phyloP scores from a whole-genome alignment of 129 eudicot species.

The Artemisia annua region DNA sequence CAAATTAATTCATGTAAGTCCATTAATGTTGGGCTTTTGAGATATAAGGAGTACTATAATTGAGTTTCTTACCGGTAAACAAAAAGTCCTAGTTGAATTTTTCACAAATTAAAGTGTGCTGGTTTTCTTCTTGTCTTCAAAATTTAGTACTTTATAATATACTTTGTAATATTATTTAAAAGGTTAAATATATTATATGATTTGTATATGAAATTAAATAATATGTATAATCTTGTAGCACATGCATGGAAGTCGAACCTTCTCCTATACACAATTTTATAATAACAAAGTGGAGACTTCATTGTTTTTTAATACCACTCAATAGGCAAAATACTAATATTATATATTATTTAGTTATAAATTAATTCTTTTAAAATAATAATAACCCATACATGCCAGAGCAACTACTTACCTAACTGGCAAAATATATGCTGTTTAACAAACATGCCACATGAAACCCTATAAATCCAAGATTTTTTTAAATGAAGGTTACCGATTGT shows the following conservation, averaged over 20 bases:
- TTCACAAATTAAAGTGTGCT: too few species aligned
- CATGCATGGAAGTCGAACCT: slow-evolving; percentile 43
- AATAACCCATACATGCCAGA: slow-evolving; percentile 35
- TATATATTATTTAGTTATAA: not conserved
- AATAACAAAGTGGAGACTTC: slow-evolving; percentile 33
- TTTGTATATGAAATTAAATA: slow-evolving; percentile 4
- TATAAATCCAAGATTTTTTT: slow-evolving; percentile 15
- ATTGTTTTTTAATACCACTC: slow-evolving; percentile 21
- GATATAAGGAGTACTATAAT: too few species aligned
- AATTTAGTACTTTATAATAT: too few species aligned
- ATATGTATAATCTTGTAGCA: slow-evolving; percentile 33
- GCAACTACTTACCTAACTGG: slow-evolving; percentile 33
- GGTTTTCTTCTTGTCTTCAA: too few species aligned
- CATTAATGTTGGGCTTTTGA: too few species aligned
- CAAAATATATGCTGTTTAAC: slow-evolving; percentile 26
- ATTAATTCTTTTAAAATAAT: slow-evolving; percentile 10
- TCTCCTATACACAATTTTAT: slow-evolving; percentile 25
- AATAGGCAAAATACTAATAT: slow-evolving; percentile 22
- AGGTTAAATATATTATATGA: not conserved
- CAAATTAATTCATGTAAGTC: too few species aligned
- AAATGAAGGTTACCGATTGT: not conserved
- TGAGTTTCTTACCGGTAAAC: too few species aligned
- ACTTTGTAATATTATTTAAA: too few species aligned
- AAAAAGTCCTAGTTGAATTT: too few species aligned
- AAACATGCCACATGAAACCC: slow-evolving; percentile 54